phyloP scores from a whole-genome alignment of 202 grass and related monocot species.

The Setaria italica region DNA sequence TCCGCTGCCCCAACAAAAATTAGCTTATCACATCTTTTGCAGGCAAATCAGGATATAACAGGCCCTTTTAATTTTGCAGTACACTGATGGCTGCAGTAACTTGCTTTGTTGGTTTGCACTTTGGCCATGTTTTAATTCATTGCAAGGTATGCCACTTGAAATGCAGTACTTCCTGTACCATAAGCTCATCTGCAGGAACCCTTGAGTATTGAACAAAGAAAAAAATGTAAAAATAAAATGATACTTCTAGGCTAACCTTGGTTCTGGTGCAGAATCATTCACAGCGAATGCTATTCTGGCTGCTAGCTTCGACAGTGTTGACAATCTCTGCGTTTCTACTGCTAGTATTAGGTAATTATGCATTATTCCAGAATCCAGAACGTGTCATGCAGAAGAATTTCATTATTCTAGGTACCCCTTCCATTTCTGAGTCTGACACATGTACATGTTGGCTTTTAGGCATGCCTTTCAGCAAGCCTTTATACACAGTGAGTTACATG shows the following conservation, averaged over 20 bases:
- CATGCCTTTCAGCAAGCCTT: constrained; percentile 94
- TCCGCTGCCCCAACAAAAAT: background rate
- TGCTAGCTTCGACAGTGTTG: constrained; percentile 63
- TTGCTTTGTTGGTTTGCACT: constrained; percentile 88
- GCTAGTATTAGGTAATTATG: constrained; percentile 69
- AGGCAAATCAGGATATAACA: constrained; percentile 19
- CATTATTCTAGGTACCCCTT: constrained; percentile 21
- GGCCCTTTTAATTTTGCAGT: constrained; percentile 56
- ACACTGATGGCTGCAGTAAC: constrained; percentile 84
- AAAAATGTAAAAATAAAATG: background rate
- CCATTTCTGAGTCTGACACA: constrained; percentile 36
- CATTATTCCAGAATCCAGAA: background rate
- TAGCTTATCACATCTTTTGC: constrained; percentile 28
- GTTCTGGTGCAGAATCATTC: constrained; percentile 69
- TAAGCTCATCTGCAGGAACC: constrained; percentile 27
- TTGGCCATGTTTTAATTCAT: constrained; percentile 86
- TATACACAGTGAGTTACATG: constrained; percentile 94
- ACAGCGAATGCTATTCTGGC: constrained; percentile 72
- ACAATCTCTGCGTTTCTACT: constrained; percentile 67
- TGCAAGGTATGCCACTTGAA: constrained; percentile 62
- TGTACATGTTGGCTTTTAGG: constrained; percentile 56
- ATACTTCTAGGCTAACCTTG: constrained; percentile 25
- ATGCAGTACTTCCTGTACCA: constrained; percentile 12
- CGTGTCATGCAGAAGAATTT: background rate
- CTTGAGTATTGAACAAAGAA: background rate